Conservation (phyloP, 75 land plant species). For the Picea sitchensis region DNA sequence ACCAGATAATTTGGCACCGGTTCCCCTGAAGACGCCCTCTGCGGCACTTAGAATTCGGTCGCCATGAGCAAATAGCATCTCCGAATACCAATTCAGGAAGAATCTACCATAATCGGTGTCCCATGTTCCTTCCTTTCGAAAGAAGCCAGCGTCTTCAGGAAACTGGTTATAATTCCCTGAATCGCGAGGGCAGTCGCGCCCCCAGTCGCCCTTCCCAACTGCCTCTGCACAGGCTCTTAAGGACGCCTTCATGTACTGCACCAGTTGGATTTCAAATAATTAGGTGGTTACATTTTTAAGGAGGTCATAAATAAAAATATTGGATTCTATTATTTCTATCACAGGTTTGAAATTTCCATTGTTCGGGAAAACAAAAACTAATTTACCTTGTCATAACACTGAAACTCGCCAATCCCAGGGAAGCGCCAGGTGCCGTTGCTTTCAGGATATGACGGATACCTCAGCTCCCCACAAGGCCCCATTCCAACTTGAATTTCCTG, state of each 20-base stretch:
- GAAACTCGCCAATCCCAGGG: constrained; percentile 67
- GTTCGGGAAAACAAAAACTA: neutral
- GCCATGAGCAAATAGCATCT: constrained; percentile 61
- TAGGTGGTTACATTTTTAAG: neutral
- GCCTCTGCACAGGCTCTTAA: constrained; percentile 49
- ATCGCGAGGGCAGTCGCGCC: constrained; percentile 49
- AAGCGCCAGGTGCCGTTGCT: constrained; percentile 31
- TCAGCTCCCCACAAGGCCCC: constrained; percentile 76
- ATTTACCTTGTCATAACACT: constrained; percentile 67
- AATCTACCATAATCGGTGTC: constrained; percentile 54
- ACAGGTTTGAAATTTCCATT: neutral
- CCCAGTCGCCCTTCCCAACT: constrained; percentile 61
- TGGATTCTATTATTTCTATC: neutral
- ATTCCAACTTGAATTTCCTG: constrained; percentile 86
- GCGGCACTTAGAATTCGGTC: constrained; percentile 55
- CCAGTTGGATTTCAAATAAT: neutral
- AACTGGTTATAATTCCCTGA: constrained; percentile 38
- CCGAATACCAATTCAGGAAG: constrained; percentile 72
- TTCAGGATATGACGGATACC: constrained; percentile 68
- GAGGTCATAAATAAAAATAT: too few species aligned
- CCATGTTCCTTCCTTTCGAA: constrained; percentile 59
- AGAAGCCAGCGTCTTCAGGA: constrained; percentile 51
- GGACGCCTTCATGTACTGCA: constrained; percentile 72
- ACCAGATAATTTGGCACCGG: constrained; percentile 41
- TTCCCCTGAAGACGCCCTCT: constrained; percentile 43